phyloP scores from a whole-genome alignment of 495 filamentous ascomycete species.

The Cladorrhinum samala region DNA sequence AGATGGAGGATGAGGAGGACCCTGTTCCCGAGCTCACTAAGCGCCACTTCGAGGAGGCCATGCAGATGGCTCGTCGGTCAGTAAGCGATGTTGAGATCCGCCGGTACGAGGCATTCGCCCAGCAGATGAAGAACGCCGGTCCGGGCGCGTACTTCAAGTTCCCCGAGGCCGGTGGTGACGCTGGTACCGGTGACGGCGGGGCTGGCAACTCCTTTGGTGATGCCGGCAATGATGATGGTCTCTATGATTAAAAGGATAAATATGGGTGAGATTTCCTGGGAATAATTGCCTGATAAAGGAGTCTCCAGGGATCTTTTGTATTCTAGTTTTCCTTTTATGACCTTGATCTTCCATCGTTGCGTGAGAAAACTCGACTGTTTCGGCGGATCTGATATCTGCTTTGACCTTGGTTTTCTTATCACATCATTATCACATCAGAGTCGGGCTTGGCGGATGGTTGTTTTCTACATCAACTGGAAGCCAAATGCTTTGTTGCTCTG shows the following conservation, averaged over 20 bases:
- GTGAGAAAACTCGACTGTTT: no score
- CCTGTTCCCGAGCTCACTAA: slow-evolving; percentile 95
- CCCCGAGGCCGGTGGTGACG: slow-evolving; percentile 64
- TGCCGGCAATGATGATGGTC: slow-evolving; percentile 81
- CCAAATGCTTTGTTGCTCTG: no score
- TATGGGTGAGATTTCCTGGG: not conserved
- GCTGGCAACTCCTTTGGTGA: slow-evolving; percentile 66
- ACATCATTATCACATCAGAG: no score
- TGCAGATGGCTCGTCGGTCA: slow-evolving; percentile 85
- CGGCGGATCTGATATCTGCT: no score
- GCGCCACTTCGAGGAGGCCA: slow-evolving; percentile 97
- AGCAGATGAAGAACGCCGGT: slow-evolving; percentile 96
- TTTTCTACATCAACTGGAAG: no score
- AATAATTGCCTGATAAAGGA: not conserved
- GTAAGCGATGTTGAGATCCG: slow-evolving; percentile 96
- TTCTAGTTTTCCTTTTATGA: slow-evolving; percentile 11
- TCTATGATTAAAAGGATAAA: slow-evolving; percentile 53
- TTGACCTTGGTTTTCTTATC: no score
- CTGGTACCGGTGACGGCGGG: slow-evolving; percentile 40
- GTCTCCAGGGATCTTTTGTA: slow-evolving; percentile 7
- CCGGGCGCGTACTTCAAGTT: slow-evolving; percentile 97
- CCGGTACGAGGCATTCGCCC: slow-evolving; percentile 95
- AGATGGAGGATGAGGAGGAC: slow-evolving; percentile 83
- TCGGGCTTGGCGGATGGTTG: no score
- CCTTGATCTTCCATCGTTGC: not conserved